These are phyloP conservation scores for Corrigiola litoralis DNA, from an alignment of 179 eudicot genomes.

Conservation along the genomic window DNA sequence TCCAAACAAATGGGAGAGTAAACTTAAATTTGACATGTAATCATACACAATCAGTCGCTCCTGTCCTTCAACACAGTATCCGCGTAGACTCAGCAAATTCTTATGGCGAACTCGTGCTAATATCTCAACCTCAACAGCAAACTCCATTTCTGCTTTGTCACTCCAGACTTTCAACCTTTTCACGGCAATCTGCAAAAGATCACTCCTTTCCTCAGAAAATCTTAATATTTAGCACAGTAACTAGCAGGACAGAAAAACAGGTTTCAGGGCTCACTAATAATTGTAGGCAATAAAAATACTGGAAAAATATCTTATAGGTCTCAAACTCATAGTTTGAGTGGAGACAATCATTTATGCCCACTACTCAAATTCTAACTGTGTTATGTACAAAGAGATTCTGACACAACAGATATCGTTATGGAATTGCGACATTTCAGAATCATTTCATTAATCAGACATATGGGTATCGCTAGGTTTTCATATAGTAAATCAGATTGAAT, in stretches of 20 bases:
- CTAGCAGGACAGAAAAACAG: background rate
- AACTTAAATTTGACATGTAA: constrained; percentile 84
- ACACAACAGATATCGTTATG: too few relatives aligned
- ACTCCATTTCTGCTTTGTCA: constrained; percentile 78
- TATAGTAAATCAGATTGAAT: too few relatives aligned
- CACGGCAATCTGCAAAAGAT: constrained; percentile 77
- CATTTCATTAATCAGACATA: too few relatives aligned
- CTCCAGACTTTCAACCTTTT: constrained; percentile 91
- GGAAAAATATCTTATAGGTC: too few relatives aligned
- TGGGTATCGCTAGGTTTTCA: too few relatives aligned
- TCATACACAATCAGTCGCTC: constrained; percentile 91
- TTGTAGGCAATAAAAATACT: background rate
- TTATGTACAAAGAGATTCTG: too few relatives aligned
- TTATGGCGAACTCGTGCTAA: constrained; percentile 83
- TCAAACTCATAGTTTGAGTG: too few relatives aligned
- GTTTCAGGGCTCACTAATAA: background rate
- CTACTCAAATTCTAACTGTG: too few relatives aligned
- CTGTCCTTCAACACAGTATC: constrained; percentile 92
- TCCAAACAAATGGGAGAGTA: constrained; percentile 87
- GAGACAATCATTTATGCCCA: too few relatives aligned
- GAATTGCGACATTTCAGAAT: too few relatives aligned
- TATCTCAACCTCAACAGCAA: constrained; percentile 76
- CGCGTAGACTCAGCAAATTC: constrained; percentile 73
- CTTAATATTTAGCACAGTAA: background rate
- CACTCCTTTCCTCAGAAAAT: background rate